Evolutionary conservation across 1,284 basidiomycete genomes (phyloP).

Genomic region (Tremellales sp.): DNA sequence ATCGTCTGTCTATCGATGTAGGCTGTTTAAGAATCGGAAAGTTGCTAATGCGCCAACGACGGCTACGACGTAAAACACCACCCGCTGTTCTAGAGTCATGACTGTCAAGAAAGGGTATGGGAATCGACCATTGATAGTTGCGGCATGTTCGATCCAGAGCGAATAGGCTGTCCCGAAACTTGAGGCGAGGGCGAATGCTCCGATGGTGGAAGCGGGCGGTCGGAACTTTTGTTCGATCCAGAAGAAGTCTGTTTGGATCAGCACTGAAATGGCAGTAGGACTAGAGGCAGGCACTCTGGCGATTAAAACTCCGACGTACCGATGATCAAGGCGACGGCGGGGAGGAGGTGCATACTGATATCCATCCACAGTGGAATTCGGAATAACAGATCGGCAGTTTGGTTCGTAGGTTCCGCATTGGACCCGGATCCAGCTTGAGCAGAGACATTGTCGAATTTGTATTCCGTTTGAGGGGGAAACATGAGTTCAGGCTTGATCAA

Average conservation of each 20-base stretch:
- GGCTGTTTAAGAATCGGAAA: slow-evolving; percentile 55
- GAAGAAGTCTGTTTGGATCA: slow-evolving; percentile 58
- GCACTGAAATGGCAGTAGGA: not conserved
- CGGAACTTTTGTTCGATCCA: slow-evolving; percentile 61
- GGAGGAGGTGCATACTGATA: slow-evolving; percentile 59
- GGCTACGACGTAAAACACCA: slow-evolving; percentile 60
- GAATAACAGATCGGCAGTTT: slow-evolving; percentile 42
- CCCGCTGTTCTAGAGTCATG: slow-evolving; percentile 54
- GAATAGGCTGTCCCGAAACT: slow-evolving; percentile 57
- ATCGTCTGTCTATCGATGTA: slow-evolving; percentile 29
- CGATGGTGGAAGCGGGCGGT: slow-evolving; percentile 49
- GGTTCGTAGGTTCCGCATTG: slow-evolving; percentile 16
- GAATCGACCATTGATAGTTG: slow-evolving; percentile 57
- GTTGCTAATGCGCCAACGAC: slow-evolving; percentile 56
- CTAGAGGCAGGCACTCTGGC: not conserved
- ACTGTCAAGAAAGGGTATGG: slow-evolving; percentile 76
- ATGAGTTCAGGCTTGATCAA: slow-evolving; percentile 32
- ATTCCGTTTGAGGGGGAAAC: slow-evolving; percentile 39
- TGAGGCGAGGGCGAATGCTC: slow-evolving; percentile 53
- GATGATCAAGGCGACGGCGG: slow-evolving; percentile 58
- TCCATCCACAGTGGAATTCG: slow-evolving; percentile 62
- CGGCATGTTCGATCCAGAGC: slow-evolving; percentile 66
- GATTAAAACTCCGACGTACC: slow-evolving; percentile 27
- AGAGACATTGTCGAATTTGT: slow-evolving; percentile 15
- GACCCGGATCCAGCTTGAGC: slow-evolving; percentile 42